Base-by-base conservation (phyloP, 2,329 filamentous ascomycete genomes). In the Neodidymelliopsis sp. region DNA sequence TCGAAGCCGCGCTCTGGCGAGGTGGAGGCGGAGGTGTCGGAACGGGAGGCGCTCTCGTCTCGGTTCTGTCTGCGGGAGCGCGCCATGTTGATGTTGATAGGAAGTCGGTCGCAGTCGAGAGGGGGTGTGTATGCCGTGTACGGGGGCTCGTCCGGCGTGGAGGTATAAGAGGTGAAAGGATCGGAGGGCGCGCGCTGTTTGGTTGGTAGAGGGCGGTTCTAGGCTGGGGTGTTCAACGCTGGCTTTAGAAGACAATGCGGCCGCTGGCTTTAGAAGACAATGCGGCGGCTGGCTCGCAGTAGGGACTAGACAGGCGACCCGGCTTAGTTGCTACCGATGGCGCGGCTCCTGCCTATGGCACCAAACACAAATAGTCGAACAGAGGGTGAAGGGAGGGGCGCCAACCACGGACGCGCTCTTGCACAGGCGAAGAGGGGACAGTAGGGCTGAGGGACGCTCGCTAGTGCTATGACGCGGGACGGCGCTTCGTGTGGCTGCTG, bases 1-100 rank as follows among this genome's bases (percentile, higher is more conserved):
- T 95, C 91, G 67, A 91, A 88, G 69, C 84, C 85, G 41, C 88
- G 85, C 40, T 82, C 84, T 33, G 89, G 88, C 1, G 89, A 91
- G 68, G 87, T 89, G 49, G 86, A 89, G 6, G 88, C 88, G 5
- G 87, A 89, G 3, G 79, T 81, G 56, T 70, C 69, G 38, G 74
- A 78, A 30, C 69, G 69, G 25, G 67, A 65, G 58, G 60, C 54
- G 60, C 69, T 72, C 44, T 57, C 53, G 34, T 69, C 66, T 53
- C 72, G 52, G 35, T 68, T 56, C 28, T 57, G 49, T 38, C 69
- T 56, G 48, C 70, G 66, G 36, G 70, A 64, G 56, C 70, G 69
- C 23, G 65, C 40, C 66, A 70, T 71, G 54, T 25, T 54, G 59
- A 49, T 20, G 36, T 29, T 24, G 12, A 20, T 46, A 18, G 18